Conservation (phyloP, 257 asterid genomes). For the Nicotiana benthamiana region DNA sequence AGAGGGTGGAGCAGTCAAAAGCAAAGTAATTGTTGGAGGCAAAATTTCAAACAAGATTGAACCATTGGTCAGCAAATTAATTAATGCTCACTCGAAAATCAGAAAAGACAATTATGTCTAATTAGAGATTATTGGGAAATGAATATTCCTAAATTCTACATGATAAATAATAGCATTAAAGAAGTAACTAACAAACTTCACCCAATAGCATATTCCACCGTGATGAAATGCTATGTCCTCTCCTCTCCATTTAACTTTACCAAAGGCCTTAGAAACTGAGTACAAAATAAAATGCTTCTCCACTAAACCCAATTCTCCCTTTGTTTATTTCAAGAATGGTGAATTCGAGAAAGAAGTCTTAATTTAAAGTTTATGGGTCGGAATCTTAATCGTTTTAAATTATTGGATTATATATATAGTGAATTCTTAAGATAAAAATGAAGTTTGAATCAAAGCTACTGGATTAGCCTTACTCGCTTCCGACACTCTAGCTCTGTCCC, state of each 20-base stretch:
- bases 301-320: background rate
- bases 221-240: background rate
- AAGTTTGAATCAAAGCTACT: no score
- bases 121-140: slow-evolving; percentile 7
- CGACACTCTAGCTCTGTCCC: no score
- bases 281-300: background rate
- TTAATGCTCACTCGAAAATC: background rate
- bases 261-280: no score
- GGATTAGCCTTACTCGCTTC: no score
- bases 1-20: background rate
- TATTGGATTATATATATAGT: no score
- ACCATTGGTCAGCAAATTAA: background rate
- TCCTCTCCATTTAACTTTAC: background rate
- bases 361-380: no score
- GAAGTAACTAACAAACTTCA: background rate
- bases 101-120: background rate
- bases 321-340: no score
- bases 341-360: no score
- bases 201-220: background rate
- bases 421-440: no score
- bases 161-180: background rate
- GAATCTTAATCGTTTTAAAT: no score
- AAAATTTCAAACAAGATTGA: slow-evolving; percentile 2
- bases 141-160: background rate
- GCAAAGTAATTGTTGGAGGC: background rate